Conservation (phyloP, 2,329 filamentous ascomycete species). For the Fusarium sororula region DNA sequence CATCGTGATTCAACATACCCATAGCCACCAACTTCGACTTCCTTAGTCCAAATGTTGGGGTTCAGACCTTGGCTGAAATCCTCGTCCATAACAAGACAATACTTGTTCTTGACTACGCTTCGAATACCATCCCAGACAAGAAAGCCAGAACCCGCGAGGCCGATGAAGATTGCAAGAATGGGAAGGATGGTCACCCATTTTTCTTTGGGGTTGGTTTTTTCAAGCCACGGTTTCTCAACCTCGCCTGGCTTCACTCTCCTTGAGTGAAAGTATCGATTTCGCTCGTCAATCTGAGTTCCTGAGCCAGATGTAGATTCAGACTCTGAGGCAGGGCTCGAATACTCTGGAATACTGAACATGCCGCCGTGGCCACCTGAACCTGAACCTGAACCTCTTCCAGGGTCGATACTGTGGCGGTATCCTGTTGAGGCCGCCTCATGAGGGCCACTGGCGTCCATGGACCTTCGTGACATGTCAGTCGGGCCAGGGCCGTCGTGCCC, state of each 20-base stretch:
- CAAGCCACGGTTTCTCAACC: slow-evolving; percentile 79
- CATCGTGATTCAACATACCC: slow-evolving; percentile 63
- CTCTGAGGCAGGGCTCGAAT: slow-evolving; percentile 44
- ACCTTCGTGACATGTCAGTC: slow-evolving; percentile 21
- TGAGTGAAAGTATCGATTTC: slow-evolving; percentile 75
- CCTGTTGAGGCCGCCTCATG: slow-evolving; percentile 12
- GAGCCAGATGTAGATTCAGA: slow-evolving; percentile 55
- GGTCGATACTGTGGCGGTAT: slow-evolving; percentile 27
- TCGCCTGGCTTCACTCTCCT: slow-evolving; percentile 76
- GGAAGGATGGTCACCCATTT: slow-evolving; percentile 89
- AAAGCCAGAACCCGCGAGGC: slow-evolving; percentile 73
- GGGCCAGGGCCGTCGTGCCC: slow-evolving; percentile 6
- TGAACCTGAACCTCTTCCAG: neutral
- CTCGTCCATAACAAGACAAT: slow-evolving; percentile 74
- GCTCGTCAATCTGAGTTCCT: slow-evolving; percentile 48
- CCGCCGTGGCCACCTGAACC: slow-evolving; percentile 25
- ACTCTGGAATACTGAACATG: slow-evolving; percentile 36
- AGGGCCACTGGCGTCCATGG: slow-evolving; percentile 12
- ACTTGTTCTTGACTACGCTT: slow-evolving; percentile 78
- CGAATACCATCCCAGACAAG: slow-evolving; percentile 79
- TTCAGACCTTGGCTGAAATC: slow-evolving; percentile 69
- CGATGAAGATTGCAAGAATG: slow-evolving; percentile 74
- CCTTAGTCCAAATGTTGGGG: slow-evolving; percentile 73
- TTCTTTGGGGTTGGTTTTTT: slow-evolving; percentile 78
- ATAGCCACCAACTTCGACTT: slow-evolving; percentile 78